These are phyloP conservation scores for Aspergillus alliaceus DNA, from an alignment of 2,329 filamentous ascomycete species.

Conservation along the genomic window DNA sequence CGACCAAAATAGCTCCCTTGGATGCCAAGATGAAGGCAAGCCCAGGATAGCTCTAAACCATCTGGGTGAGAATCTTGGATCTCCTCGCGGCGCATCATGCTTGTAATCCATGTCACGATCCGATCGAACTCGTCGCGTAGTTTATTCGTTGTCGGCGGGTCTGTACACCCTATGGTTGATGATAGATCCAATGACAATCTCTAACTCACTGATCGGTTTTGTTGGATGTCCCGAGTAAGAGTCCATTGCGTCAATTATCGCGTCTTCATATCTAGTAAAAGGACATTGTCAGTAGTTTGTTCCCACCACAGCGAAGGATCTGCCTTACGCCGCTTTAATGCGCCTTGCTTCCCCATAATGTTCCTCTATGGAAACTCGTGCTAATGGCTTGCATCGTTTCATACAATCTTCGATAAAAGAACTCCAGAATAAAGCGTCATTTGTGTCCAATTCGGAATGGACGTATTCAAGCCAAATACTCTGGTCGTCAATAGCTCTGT, in stretches of 20 bases:
- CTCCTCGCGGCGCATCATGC: slow-evolving; percentile 9
- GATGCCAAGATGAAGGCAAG: slow-evolving; percentile 14
- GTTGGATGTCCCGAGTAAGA: slow-evolving; percentile 43
- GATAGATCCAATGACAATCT: slow-evolving; percentile 60
- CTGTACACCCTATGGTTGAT: slow-evolving; percentile 48
- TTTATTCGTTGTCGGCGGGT: slow-evolving; percentile 37
- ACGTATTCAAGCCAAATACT: slow-evolving; percentile 48
- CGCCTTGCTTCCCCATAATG: slow-evolving; percentile 16
- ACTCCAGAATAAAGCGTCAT: slow-evolving; percentile 15
- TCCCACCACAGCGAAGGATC: not conserved
- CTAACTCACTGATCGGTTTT: slow-evolving; percentile 49
- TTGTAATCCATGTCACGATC: slow-evolving; percentile 17
- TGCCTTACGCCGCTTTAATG: slow-evolving; percentile 9
- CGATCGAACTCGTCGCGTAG: slow-evolving; percentile 47
- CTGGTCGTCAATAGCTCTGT: slow-evolving; percentile 70
- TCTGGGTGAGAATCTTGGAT: not conserved
- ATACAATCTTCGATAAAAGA: slow-evolving; percentile 5
- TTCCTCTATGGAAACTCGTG: slow-evolving; percentile 8
- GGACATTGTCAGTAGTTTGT: not conserved
- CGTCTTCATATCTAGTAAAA: slow-evolving; percentile 52
- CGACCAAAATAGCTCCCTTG: not conserved
- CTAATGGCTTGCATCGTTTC: slow-evolving; percentile 5
- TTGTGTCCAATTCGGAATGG: not conserved
- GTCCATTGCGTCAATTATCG: slow-evolving; percentile 50
- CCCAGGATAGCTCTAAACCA: slow-evolving; percentile 15